Base-by-base conservation (phyloP, 345 rosid species). In the Citrus cavaleriei region DNA sequence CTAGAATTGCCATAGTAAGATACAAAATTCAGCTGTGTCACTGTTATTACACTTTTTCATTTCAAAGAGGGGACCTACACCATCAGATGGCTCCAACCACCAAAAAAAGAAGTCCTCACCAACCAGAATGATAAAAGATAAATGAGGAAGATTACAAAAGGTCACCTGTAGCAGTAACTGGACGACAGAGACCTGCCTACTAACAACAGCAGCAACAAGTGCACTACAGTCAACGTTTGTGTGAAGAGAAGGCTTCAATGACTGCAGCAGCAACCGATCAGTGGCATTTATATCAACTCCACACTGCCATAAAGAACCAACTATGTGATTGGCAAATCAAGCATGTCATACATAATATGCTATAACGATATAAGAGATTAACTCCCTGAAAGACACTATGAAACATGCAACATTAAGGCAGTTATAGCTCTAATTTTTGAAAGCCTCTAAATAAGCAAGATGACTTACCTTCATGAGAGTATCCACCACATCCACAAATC, bases 171-270 rank as follows among this genome's bases (percentile, higher is more conserved):
- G 86, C 76, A 96, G 91, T 79, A 85, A 72, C 25, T 82, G 90
- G 54, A 91, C 95, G 2, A 88, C 87, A 6, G 92, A 62, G 74
- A 83, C 94, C 90, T 96, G 99, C 84, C 97, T 87, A 60, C 90
- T 88, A 79, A 96, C 93, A 70, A 92, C 91, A 78, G 95, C 93
- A 78, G 95, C 98, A 25, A 89, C 93, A 84, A 96, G 94, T 32
- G 95, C 90, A 57, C 93, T 87, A 65, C 99, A 94, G 85, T 96
- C 95, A 34, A 89, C 90, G 82, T 94, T 94, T 80, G 96, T 86
- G 78, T 94, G 92, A 70, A 94, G 89, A 77, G 98, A 90, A 85
- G 99, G 99, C 73, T 90, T 94, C 30, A 97, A 92, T 8, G 99
- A 96, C 82, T 81, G 85, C 72, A 96, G 89, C 81, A 96, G 83